Percentiles rank a stretch among this genome's conserved stretches.
These are phyloP conservation scores for Ustanciosporium gigantosporum DNA, from an alignment of 1,284 basidiomycete species.

Conservation along the genomic window DNA sequence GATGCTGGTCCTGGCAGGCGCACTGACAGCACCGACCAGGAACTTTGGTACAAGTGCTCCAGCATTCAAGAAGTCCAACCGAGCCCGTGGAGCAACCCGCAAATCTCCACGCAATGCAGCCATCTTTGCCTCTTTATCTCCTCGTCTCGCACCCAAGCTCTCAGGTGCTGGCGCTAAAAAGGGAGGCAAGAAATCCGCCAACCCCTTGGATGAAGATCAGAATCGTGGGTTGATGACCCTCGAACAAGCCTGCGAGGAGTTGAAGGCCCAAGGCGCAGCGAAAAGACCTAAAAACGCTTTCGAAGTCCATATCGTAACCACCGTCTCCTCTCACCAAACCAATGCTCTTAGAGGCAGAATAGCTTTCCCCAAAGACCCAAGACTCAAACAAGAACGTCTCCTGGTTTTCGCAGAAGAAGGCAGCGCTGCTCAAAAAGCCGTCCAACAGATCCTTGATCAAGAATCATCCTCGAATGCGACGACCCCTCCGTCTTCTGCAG, in stretches of 20 bases:
- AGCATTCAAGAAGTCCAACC: constrained; percentile 37
- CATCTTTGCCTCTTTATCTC: constrained; percentile 17
- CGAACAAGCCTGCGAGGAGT: constrained; percentile 35
- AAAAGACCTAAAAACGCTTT: constrained; percentile 50
- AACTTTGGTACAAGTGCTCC: constrained; percentile 30
- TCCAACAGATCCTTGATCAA: constrained; percentile 28
- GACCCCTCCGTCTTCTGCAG: neutral
- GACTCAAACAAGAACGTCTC: constrained; percentile 52
- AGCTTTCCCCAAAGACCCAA: constrained; percentile 47
- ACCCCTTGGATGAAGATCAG: too few relatives aligned
- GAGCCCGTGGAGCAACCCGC: constrained; percentile 38
- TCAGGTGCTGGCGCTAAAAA: constrained; percentile 6
- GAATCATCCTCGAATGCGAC: constrained; percentile 5
- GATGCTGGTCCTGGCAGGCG: too few relatives aligned
- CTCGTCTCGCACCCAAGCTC: constrained; percentile 13
- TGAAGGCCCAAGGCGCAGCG: constrained; percentile 16
- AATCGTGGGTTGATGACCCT: constrained; percentile 28
- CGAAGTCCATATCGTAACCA: constrained; percentile 58
- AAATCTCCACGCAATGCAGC: constrained; percentile 38
- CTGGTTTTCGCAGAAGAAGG: constrained; percentile 58
- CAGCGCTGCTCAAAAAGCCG: constrained; percentile 44
- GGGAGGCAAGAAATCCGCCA: constrained; percentile 4
- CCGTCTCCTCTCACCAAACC: constrained; percentile 54
- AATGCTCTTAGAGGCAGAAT: constrained; percentile 58
- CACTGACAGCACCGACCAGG: too few relatives aligned